Conservation (phyloP, 2,329 filamentous ascomycete species). For the Beauveria rudraprayagi region DNA sequence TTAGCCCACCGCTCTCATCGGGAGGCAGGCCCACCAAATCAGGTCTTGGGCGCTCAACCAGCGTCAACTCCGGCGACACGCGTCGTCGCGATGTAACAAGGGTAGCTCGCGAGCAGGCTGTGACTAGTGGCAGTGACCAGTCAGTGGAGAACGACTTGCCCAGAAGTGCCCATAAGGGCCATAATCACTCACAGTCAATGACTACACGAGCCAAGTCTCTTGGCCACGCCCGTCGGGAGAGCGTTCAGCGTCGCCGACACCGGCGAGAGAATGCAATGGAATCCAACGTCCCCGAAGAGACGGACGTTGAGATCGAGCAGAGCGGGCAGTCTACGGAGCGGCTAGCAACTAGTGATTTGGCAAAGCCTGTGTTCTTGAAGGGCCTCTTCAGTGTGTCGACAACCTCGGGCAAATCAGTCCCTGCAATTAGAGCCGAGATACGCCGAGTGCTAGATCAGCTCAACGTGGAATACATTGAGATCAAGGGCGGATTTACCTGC, state of each 20-base stretch:
- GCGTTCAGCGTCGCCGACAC: conserved; percentile 78
- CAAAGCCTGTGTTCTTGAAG: conserved; percentile 93
- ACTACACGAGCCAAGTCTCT: conserved; percentile 76
- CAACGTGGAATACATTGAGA: conserved; percentile 84
- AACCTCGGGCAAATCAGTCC: conserved; percentile 83
- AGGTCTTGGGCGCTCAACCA: conserved; percentile 76
- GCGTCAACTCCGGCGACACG: conserved; percentile 82
- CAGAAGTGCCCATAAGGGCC: conserved; percentile 42
- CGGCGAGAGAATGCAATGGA: conserved; percentile 65
- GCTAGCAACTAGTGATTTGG: conserved; percentile 63
- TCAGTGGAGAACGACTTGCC: conserved; percentile 50
- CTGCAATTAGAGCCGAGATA: conserved; percentile 80
- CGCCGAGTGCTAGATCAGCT: conserved; percentile 82
- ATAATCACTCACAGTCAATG: conserved; percentile 47
- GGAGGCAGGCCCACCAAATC: conserved; percentile 56
- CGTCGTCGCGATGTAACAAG: conserved; percentile 50
- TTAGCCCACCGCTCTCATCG: conserved; percentile 62
- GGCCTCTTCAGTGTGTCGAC: conserved; percentile 96
- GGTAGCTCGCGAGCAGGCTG: conserved; percentile 55
- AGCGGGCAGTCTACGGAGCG: conserved; percentile 54
- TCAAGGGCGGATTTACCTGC: conserved; percentile 89
- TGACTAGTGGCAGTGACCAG: conserved; percentile 73
- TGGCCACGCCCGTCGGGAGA: conserved; percentile 81
- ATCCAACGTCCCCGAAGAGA: conserved; percentile 82
- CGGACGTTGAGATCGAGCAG: conserved; percentile 65